Base-by-base conservation (phyloP, 371 early-diverging fungal species). In the Coemansia sp. region DNA sequence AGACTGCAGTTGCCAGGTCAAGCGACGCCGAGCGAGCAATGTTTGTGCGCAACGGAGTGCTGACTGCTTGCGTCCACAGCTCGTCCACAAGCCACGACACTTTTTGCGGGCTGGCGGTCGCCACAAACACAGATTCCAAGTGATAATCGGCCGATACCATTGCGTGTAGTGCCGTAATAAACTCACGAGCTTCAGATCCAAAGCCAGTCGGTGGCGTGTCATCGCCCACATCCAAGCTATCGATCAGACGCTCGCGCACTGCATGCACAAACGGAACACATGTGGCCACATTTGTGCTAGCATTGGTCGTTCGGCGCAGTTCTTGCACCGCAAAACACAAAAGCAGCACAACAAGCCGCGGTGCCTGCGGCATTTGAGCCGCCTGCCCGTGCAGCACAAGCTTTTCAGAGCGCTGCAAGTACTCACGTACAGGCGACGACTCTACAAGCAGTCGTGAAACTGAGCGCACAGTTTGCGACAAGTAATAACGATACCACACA, bases 401-500 rank as follows among this genome's bases (percentile, higher is more conserved):
- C 12, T 30, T n/a, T 20, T 56, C 59, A 1, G 6, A 16, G 8
- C 30, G 30, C 28, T 28, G 54, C 16, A 54, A 28, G 12, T 53
- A 23, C 26, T 26, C 54, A 2, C 14, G 14, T 2, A 28, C 60
- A n/a, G 47, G 20, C 18, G 6, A 7, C 8, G 12, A 11, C 4
- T 28, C 50, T 14, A 23, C 6, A 1, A 67, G 39, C 21, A 70
- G 48, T 8, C 6, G 16, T 0, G 67, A 63, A 0, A 75, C 23
- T 1, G 75, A 37, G 0, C 20, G 20, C 18, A 75, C 1, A 25
- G 67, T 52, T 26, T 14, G 56, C 11, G 75, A 72, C 64, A 71
- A 20, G 20, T 64, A 72, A 16, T 55, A 39, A 16, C 37, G 48
- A 57, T 71, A 75, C 72, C 72, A 71, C 16, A n/a, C 21, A 1